Percentiles rank a stretch among this genome's conserved stretches.
Evolutionary conservation across 306 rosid genomes (phyloP).

Genomic region (Alnus glutinosa): DNA sequence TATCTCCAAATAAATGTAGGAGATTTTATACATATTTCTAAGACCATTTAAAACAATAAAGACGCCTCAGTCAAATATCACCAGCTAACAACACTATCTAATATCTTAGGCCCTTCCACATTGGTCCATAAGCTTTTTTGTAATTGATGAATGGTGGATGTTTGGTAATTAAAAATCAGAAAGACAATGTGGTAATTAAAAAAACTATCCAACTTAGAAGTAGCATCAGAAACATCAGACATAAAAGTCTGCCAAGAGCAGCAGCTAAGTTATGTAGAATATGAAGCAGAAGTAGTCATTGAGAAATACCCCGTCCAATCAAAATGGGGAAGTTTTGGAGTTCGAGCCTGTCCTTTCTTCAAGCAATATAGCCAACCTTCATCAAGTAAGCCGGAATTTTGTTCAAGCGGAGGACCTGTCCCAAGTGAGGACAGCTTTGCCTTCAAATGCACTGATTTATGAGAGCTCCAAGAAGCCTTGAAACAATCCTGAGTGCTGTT

Average conservation of each 20-base stretch:
- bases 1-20: not conserved
- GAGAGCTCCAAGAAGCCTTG: conserved; percentile 91
- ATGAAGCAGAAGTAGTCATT: conserved; percentile 1
- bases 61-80: not conserved
- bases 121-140: not conserved
- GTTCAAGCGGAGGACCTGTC: conserved; percentile 40
- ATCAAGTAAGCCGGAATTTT: conserved; percentile 41
- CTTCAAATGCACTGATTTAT: conserved; percentile 79
- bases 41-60: not conserved
- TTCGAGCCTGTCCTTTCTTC: conserved; percentile 80
- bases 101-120: not conserved
- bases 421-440: conserved; percentile 50
- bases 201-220: conserved; percentile 4
- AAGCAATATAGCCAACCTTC: conserved; percentile 83
- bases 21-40: not conserved
- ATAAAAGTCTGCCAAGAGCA: conserved; percentile 10
- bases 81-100: not conserved
- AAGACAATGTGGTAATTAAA: not conserved
- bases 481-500: conserved; percentile 96
- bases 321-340: conserved; percentile 80
- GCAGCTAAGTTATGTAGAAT: conserved; percentile 6
- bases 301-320: conserved; percentile 90
- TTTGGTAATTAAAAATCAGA: not conserved
- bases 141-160: not conserved
- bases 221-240: conserved; percentile 13